These are phyloP conservation scores for Starmera caribaea DNA, from an alignment of 805 yeast genomes.

Conservation along the genomic window DNA sequence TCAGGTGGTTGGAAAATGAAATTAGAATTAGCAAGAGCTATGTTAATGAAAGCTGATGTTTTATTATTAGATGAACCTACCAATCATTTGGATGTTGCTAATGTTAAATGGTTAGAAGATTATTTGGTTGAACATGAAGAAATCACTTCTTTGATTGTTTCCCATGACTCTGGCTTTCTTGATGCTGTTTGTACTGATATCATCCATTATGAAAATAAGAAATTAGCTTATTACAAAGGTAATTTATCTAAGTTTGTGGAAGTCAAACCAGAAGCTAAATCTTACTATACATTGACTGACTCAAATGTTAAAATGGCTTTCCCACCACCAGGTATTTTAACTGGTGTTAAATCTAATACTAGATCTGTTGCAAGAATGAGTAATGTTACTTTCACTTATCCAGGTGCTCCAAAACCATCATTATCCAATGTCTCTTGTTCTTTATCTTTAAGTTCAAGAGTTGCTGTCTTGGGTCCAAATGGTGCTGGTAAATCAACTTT, in stretches of 20 bases:
- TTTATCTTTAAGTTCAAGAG: constrained; percentile 91
- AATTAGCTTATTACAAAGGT: constrained; percentile 92
- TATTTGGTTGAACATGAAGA: constrained; percentile 74
- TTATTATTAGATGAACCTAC: constrained; percentile 95
- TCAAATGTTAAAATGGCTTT: constrained; percentile 92
- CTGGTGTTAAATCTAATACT: constrained; percentile 95
- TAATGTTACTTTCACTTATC: constrained; percentile 80
- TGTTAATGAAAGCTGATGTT: constrained; percentile 95
- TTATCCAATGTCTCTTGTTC: constrained; percentile 75
- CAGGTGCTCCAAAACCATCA: constrained; percentile 83
- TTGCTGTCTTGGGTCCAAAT: constrained; percentile 93
- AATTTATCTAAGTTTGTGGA: constrained; percentile 87
- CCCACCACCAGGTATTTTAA: constrained; percentile 96
- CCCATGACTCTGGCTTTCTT: constrained; percentile 95
- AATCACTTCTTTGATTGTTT: constrained; percentile 90
- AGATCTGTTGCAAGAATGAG: constrained; percentile 87
- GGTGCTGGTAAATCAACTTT: constrained; percentile 99
- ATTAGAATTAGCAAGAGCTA: constrained; percentile 95
- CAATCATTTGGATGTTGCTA: constrained; percentile 90
- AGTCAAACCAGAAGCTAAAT: constrained; percentile 90
- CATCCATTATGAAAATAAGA: constrained; percentile 92
- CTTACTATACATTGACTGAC: constrained; percentile 90
- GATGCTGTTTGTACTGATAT: constrained; percentile 95
- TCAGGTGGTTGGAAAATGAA: constrained; percentile 99
- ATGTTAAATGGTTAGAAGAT: constrained; percentile 90